These are phyloP conservation scores for Backusella tarrabulga DNA, from an alignment of 192 early-diverging fungal species.

Conservation along the genomic window DNA sequence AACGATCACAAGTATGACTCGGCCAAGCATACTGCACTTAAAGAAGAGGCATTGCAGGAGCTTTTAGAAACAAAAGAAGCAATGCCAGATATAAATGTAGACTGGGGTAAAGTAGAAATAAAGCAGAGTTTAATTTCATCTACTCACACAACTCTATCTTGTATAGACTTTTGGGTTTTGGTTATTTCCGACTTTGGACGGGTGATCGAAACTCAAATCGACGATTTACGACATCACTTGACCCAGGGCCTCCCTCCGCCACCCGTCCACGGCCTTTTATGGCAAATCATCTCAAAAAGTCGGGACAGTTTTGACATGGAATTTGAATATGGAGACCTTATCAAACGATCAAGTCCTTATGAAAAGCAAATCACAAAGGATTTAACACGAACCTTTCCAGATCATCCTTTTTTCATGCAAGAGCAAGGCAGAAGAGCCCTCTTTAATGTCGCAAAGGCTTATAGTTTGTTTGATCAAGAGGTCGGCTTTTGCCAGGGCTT, in stretches of 20 bases:
- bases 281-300: conserved; percentile 85
- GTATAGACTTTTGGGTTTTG: conserved; percentile 87
- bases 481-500: conserved; percentile 99
- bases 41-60: conserved; percentile 34
- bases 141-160: background rate
- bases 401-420: conserved; percentile 80
- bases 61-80: conserved; percentile 44
- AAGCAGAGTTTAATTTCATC: background rate
- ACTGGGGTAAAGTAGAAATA: conserved; percentile 62
- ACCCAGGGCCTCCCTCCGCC: conserved; percentile 77
- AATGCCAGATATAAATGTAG: conserved; percentile 40
- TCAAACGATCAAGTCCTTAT: conserved; percentile 59
- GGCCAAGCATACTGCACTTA: conserved; percentile 23
- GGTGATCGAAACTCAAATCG: conserved; percentile 67
- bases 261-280: conserved; percentile 85
- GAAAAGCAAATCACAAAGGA: conserved; percentile 94
- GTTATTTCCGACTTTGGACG: conserved; percentile 84
- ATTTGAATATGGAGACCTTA: conserved; percentile 67
- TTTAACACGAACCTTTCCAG: conserved; percentile 88
- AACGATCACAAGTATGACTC: conserved; percentile 18
- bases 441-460: conserved; percentile 91
- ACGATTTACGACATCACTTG: conserved; percentile 69
- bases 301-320: conserved; percentile 75
- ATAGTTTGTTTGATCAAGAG: conserved; percentile 87
- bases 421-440: conserved; percentile 84